Percentiles rank a stretch among this genome's conserved stretches.
Conservation (phyloP, 768 basidiomycete genomes). For the Lactifluus hygrophoroides region DNA sequence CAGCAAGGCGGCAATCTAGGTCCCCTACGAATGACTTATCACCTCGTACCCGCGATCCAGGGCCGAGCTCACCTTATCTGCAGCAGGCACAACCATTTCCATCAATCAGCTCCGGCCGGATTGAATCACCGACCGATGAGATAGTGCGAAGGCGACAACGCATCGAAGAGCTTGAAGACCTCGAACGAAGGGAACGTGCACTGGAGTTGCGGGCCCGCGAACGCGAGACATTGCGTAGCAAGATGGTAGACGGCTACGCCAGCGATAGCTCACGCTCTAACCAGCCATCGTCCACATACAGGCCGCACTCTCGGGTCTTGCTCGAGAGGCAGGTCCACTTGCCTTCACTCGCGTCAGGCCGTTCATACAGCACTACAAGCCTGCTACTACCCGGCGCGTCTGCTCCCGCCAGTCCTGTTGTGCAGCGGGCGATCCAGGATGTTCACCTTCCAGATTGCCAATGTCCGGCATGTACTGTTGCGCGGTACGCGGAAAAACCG, state of each 20-base stretch:
- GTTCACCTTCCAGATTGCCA: constrained; percentile 57
- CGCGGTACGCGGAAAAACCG: constrained; percentile 38
- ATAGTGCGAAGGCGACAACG: constrained; percentile 33
- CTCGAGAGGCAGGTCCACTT: constrained; percentile 1
- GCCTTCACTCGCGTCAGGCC: constrained; percentile 22
- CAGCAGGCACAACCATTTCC: constrained; percentile 11
- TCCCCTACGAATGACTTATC: constrained; percentile 5
- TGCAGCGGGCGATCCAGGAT: constrained; percentile 20
- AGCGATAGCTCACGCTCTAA: constrained; percentile 26
- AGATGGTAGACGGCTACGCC: constrained; percentile 22
- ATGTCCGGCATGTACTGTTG: constrained; percentile 53
- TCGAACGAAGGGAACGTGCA: constrained; percentile 50
- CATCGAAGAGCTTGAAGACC: constrained; percentile 42
- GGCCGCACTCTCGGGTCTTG: constrained; percentile 12
- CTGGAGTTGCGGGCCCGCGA: constrained; percentile 46
- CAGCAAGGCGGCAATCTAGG: not conserved
- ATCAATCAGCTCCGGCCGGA: not conserved
- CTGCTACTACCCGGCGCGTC: constrained; percentile 31
- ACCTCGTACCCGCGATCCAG: constrained; percentile 11
- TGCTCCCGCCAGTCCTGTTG: constrained; percentile 8
- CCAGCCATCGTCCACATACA: constrained; percentile 18
- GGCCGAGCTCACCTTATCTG: constrained; percentile 4
- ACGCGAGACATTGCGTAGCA: constrained; percentile 27
- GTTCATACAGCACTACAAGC: constrained; percentile 38
- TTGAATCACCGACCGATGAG: constrained; percentile 24